phyloP scores from a whole-genome alignment of 2,329 filamentous ascomycete species.

The Pseudogymnoascus sp. region DNA sequence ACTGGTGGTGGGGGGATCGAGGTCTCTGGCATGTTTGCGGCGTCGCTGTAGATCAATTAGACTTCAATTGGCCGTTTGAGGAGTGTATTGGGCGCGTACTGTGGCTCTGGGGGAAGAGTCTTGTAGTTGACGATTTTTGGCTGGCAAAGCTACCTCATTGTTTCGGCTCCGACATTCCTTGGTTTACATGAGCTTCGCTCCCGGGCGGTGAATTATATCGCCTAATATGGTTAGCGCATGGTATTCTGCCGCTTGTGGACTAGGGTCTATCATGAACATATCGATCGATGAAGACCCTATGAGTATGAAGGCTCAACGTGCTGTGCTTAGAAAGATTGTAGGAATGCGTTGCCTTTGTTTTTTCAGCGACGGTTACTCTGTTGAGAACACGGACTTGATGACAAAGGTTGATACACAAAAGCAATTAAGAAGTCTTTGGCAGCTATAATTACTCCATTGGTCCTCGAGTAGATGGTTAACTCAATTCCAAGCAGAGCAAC shows the following conservation, averaged over 20 bases:
- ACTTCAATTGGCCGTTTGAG: not conserved
- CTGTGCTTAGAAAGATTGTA: not conserved
- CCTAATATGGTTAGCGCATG: not conserved
- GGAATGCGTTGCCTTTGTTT: not conserved
- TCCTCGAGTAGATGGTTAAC: not conserved
- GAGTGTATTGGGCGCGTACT: not conserved
- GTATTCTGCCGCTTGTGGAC: not conserved
- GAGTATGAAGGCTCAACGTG: not conserved
- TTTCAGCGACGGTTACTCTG: not conserved
- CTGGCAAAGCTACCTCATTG: slow-evolving; percentile 8
- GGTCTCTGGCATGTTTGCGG: slow-evolving; percentile 21
- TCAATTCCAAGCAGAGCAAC: not conserved
- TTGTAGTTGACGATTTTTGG: slow-evolving; percentile 5
- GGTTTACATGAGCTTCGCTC: not conserved
- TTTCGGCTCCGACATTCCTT: slow-evolving; percentile 8
- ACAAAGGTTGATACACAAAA: not conserved
- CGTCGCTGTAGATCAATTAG: not conserved
- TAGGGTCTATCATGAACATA: not conserved
- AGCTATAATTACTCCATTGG: not conserved
- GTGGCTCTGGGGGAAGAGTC: slow-evolving; percentile 1
- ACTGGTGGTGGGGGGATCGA: slow-evolving; percentile 53
- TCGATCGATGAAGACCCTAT: not conserved
- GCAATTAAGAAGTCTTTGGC: not conserved
- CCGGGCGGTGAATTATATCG: slow-evolving; percentile 1
- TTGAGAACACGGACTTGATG: not conserved